These are phyloP conservation scores for Rhodosporidiobolus odoratus DNA, from an alignment of 768 basidiomycete genomes.

Conservation along the genomic window DNA sequence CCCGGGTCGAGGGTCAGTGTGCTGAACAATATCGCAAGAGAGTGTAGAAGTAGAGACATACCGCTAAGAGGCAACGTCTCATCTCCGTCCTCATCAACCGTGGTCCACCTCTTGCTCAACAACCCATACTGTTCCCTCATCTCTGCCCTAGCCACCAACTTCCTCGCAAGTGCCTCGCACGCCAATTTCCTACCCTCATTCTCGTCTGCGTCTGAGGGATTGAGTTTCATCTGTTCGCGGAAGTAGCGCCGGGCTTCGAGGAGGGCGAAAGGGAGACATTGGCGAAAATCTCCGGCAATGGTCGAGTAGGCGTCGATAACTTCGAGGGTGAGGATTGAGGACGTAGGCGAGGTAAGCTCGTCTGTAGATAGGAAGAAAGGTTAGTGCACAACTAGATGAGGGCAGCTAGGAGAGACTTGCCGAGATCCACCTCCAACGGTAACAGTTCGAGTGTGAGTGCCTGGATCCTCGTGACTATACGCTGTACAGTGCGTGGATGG, in stretches of 20 bases:
- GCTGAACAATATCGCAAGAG: background rate
- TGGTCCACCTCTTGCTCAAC: slow-evolving; percentile 31
- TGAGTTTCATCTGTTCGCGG: slow-evolving; percentile 14
- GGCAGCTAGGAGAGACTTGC: background rate
- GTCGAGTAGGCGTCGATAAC: slow-evolving; percentile 35
- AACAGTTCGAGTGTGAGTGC: slow-evolving; percentile 39
- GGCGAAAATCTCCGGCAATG: slow-evolving; percentile 39
- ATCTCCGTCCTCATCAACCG: slow-evolving; percentile 41
- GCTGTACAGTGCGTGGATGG: too few relatives aligned
- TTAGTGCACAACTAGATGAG: too few relatives aligned
- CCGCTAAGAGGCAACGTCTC: slow-evolving; percentile 34
- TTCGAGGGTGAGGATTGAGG: slow-evolving; percentile 37
- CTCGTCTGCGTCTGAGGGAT: slow-evolving; percentile 42
- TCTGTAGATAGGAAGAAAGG: slow-evolving; percentile 6
- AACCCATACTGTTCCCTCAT: slow-evolving; percentile 32
- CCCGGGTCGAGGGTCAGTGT: background rate
- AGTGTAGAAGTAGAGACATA: background rate
- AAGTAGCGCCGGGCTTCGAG: slow-evolving; percentile 39
- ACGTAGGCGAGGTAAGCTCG: slow-evolving; percentile 28
- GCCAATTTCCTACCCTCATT: slow-evolving; percentile 37
- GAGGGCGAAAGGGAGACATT: slow-evolving; percentile 40
- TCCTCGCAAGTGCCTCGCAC: slow-evolving; percentile 34
- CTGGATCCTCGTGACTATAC: slow-evolving; percentile 27
- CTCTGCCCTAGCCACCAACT: slow-evolving; percentile 23
- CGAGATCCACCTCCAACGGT: slow-evolving; percentile 39